A percentile compares a stretch with the other conserved stretches of the same genome.
phyloP scores from a whole-genome alignment of 2,329 filamentous ascomycete genomes.

The Coniochaeta pulveracea region DNA sequence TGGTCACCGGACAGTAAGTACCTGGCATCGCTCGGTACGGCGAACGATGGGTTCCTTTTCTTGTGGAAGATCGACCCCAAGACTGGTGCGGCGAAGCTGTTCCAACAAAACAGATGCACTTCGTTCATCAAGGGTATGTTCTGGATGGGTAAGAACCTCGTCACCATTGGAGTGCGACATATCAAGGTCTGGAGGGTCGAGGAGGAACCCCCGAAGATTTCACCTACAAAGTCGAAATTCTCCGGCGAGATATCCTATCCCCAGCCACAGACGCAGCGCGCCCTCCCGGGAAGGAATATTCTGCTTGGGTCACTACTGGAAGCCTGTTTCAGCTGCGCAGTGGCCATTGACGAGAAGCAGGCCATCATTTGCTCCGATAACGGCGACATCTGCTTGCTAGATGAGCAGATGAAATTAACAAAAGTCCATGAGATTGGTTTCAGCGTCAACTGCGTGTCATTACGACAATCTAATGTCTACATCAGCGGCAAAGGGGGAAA shows the following conservation, averaged over 20 bases:
- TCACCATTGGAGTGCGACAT: slow-evolving; percentile 84
- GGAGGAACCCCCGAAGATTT: slow-evolving; percentile 41
- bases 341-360: slow-evolving; percentile 58
- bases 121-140: slow-evolving; percentile 75
- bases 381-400: slow-evolving; percentile 80
- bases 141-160: slow-evolving; percentile 75
- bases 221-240: slow-evolving; percentile 53
- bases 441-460: slow-evolving; percentile 52
- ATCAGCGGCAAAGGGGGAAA: slow-evolving; percentile 57
- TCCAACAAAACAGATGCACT: slow-evolving; percentile 86
- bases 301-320: slow-evolving; percentile 74
- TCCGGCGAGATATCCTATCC: slow-evolving; percentile 25
- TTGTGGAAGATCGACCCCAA: slow-evolving; percentile 81
- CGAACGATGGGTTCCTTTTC: slow-evolving; percentile 90
- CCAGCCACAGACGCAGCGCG: slow-evolving; percentile 41
- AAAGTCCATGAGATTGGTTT: slow-evolving; percentile 59
- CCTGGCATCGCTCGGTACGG: slow-evolving; percentile 75
- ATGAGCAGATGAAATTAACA: slow-evolving; percentile 62
- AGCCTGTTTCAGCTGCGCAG: slow-evolving; percentile 70
- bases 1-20: slow-evolving; percentile 83
- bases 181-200: slow-evolving; percentile 89
- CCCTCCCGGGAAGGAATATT: slow-evolving; percentile 78
- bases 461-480: slow-evolving; percentile 48
- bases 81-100: slow-evolving; percentile 66
- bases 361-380: slow-evolving; percentile 79